Base-by-base conservation (phyloP, 805 yeast species). In the Metahyphopichia silvanorum region DNA sequence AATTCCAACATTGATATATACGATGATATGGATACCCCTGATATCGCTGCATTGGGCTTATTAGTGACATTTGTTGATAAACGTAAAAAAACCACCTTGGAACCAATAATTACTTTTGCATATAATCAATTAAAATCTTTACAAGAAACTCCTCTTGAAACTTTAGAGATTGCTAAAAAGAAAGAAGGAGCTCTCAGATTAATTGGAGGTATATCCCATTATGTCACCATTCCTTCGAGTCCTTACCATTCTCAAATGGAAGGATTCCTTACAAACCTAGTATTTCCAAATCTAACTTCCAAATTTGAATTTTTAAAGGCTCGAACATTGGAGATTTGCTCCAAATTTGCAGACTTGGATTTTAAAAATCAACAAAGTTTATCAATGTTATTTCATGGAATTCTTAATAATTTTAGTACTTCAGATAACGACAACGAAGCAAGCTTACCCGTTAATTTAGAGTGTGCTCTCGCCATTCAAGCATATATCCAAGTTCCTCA, bases 401-500 rank as follows among this genome's bases (percentile, higher is more conserved):
- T 67, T 14, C 43, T 64, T 18, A 40, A 43, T 2, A 55, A 55
- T 27, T 66, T 66, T 36, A 43, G 43, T 27, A 23, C 50, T 9
- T 25, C 41, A 4, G 22, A 31, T 14, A 39, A 39, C 16, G 39
- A 34, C 12, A 46, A 49, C 13, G 45, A 43, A 7, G 27, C 43
- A 21, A 63, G 83, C 35, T 57, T 77, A 32, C 95, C 96, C 0
- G 86, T 87, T 3, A 83, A 80, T 53, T 71, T 91, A 29, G 85
- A 86, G 49, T 88, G 91, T 12, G 86, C 96, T 0, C 62, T 87
- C 35, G 93, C 95, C 0, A 66, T 91, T 32, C 96, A 89, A 63
- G 78, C 89, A 1, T 82, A 82, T 46, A 71, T 87, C 31, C 69
- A 69, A 20, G 71, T 77, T 28, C 77, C 76, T 1, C 74, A 74